Evolutionary conservation across 1,139 yeast species (phyloP).

Genomic region (Debaryomyces singareniensis): DNA sequence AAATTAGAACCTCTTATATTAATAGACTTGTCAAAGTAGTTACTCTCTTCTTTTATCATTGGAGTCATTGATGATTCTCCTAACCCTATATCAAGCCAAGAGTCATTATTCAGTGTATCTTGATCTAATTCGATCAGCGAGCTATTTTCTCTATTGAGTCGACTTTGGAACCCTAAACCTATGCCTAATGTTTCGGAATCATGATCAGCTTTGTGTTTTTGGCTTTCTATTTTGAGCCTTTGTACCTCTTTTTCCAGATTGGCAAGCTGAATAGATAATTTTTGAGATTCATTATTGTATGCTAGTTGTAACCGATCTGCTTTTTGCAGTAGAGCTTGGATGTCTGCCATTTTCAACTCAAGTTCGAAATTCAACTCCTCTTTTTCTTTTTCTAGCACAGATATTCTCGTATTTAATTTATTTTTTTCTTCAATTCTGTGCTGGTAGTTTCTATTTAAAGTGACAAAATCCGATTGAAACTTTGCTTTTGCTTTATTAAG

Average conservation of each 20-base stretch:
- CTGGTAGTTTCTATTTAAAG: conserved; percentile 14
- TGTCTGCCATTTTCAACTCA: conserved; percentile 20
- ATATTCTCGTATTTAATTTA: conserved; percentile 10
- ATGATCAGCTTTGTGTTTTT: too few relatives aligned
- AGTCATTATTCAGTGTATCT: too few relatives aligned
- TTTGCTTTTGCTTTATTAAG: conserved; percentile 28
- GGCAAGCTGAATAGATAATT: conserved; percentile 21
- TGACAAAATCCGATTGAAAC: conserved; percentile 22
- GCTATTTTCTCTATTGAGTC: too few relatives aligned
- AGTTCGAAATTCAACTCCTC: conserved; percentile 15
- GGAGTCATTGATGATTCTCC: conserved; percentile 35
- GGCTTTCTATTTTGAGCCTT: not conserved
- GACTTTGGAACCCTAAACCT: too few relatives aligned
- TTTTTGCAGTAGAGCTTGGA: conserved; percentile 22
- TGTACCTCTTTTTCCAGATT: not conserved
- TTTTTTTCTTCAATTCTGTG: conserved; percentile 19
- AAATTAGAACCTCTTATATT: too few relatives aligned
- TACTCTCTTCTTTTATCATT: too few relatives aligned
- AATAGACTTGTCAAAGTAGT: too few relatives aligned
- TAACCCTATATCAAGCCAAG: too few relatives aligned
- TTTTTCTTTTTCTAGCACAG: conserved; percentile 9
- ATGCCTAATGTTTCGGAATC: too few relatives aligned
- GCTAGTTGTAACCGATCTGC: conserved; percentile 23
- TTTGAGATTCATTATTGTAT: conserved; percentile 25
- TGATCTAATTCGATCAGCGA: too few relatives aligned